Conservation (phyloP, 192 early-diverging fungal genomes). For the Helicostylum pulchrum region DNA sequence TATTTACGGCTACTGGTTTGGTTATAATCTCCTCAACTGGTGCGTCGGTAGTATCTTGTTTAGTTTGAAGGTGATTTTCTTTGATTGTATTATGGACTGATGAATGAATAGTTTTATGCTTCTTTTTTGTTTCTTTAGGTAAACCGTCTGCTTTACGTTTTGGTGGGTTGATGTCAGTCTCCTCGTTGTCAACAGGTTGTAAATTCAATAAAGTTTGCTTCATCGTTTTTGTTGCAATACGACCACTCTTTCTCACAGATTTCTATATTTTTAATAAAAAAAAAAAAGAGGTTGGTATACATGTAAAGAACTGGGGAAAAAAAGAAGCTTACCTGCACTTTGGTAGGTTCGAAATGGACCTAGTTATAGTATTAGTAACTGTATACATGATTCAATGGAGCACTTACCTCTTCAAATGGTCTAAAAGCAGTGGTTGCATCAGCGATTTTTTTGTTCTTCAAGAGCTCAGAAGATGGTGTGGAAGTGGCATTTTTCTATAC, state of each 20-base stretch:
- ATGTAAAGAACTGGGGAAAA: too few species aligned
- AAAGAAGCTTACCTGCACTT: not conserved
- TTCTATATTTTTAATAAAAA: not conserved
- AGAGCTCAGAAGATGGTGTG: too few species aligned
- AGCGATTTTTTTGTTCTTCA: not conserved
- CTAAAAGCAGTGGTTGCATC: slow-evolving; percentile 1
- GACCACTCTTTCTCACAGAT: not conserved
- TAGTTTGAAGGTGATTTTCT: too few species aligned
- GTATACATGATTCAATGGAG: too few species aligned
- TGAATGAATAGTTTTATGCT: too few species aligned
- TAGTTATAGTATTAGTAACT: not conserved
- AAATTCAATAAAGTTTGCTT: not conserved
- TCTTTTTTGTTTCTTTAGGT: not conserved
- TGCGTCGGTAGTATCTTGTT: too few species aligned
- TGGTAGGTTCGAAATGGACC: not conserved
- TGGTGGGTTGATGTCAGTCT: not conserved
- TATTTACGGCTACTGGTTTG: not conserved
- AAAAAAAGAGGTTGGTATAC: not conserved
- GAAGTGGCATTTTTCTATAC: too few species aligned
- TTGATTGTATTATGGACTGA: too few species aligned
- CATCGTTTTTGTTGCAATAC: slow-evolving; percentile 6
- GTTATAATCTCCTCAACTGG: not conserved
- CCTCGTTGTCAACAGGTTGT: not conserved
- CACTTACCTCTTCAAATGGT: slow-evolving; percentile 9
- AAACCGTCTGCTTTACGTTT: not conserved